Evolutionary conservation across 176 grass and related monocot genomes (phyloP).

Genomic region (Lolium multiflorum): DNA sequence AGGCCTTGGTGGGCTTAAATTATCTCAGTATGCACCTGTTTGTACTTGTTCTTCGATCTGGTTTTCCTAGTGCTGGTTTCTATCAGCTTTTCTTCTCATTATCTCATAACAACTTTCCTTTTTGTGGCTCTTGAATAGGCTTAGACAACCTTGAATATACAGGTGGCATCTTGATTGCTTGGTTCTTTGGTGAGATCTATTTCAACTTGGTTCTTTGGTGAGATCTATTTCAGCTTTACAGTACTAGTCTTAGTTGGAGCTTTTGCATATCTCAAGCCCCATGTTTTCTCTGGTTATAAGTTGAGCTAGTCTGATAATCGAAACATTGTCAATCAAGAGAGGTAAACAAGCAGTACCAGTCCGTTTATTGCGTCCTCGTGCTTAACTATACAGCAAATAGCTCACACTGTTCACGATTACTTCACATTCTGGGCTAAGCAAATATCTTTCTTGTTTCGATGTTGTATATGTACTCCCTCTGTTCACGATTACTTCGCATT

Average conservation of each 20-base stretch:
- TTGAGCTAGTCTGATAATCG: background rate
- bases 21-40: background rate
- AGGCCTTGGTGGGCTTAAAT: background rate
- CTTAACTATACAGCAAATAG: constrained; percentile 46
- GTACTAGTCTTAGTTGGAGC: background rate
- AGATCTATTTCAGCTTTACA: constrained; percentile 26
- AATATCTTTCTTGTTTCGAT: too few species aligned
- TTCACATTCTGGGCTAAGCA: too few species aligned
- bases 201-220: background rate
- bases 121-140: background rate
- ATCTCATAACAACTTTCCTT: background rate
- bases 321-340: background rate
- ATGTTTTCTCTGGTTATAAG: background rate
- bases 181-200: background rate
- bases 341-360: background rate
- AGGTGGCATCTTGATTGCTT: background rate
- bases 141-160: background rate
- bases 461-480: too few species aligned
- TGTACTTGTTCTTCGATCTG: background rate
- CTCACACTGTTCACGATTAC: background rate
- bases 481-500: too few species aligned
- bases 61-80: background rate
- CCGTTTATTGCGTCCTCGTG: constrained; percentile 45
- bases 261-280: background rate
- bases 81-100: background rate